phyloP scores from a whole-genome alignment of 2,329 filamentous ascomycete species.

The Cryphonectria radicalis region DNA sequence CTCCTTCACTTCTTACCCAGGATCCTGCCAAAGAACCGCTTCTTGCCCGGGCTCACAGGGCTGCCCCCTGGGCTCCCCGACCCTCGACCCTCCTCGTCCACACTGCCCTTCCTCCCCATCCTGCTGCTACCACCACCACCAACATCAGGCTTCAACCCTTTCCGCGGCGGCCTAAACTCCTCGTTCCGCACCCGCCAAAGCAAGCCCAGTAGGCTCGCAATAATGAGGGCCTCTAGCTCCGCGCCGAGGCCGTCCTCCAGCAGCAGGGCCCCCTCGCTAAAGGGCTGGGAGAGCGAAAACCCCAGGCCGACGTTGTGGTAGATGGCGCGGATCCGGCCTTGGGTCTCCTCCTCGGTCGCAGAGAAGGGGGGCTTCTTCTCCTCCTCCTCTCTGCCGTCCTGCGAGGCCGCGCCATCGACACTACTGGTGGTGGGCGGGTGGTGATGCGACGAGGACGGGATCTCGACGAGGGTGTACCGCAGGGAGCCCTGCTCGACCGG shows the following conservation, averaged over 20 bases:
- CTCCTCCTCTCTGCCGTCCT: neutral
- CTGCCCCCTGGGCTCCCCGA: neutral
- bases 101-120: constrained; percentile 9
- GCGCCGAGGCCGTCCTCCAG: constrained; percentile 19
- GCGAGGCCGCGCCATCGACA: neutral
- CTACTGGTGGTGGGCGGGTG: neutral
- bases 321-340: constrained; percentile 25
- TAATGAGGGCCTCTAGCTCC: constrained; percentile 25
- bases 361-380: constrained; percentile 8
- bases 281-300: constrained; percentile 25
- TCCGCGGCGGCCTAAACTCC: constrained; percentile 21
- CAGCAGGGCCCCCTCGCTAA: constrained; percentile 27
- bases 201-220: constrained; percentile 28
- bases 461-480: constrained; percentile 28
- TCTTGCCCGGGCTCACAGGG: constrained; percentile 14
- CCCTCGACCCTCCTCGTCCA: constrained; percentile 6
- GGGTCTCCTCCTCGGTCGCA: constrained; percentile 1
- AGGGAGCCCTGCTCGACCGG: constrained; percentile 28
- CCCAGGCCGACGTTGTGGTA: constrained; percentile 30
- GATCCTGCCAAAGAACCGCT: constrained; percentile 22
- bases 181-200: constrained; percentile 25
- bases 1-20: constrained; percentile 23
- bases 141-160: constrained; percentile 14
- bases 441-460: neutral
- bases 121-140: neutral